Evolutionary conservation across 129 eudicot genomes (phyloP).

Genomic region (Helichrysum umbraculigerum): DNA sequence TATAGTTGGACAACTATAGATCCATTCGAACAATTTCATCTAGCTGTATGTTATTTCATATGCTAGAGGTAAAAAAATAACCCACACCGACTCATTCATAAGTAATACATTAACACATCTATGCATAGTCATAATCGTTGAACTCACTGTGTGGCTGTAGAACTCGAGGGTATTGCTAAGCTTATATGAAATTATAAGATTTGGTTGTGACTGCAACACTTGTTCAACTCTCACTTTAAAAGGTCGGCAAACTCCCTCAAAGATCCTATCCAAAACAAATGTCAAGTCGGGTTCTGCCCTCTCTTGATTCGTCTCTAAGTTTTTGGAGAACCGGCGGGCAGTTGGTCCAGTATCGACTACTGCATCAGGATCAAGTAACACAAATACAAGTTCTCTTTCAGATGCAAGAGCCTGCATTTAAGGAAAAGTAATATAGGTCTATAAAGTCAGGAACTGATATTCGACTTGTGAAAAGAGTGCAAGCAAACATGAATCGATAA

Average conservation of each 20-base stretch:
- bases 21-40: background rate
- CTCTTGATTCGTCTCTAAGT: slow-evolving; percentile 48
- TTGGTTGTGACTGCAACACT: slow-evolving; percentile 95
- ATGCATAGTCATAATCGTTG: slow-evolving; percentile 2
- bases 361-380: slow-evolving; percentile 90
- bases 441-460: background rate
- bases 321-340: slow-evolving; percentile 56
- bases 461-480: slow-evolving; percentile 4
- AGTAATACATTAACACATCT: background rate
- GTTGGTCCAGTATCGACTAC: slow-evolving; percentile 73
- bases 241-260: slow-evolving; percentile 96
- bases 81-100: background rate
- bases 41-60: background rate
- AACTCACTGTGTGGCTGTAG: slow-evolving; percentile 83
- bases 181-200: slow-evolving; percentile 83
- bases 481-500: slow-evolving; percentile 2
- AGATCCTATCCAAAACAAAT: slow-evolving; percentile 90
- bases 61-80: background rate
- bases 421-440: background rate
- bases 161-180: slow-evolving; percentile 92
- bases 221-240: slow-evolving; percentile 98
- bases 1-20: background rate
- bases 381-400: slow-evolving; percentile 95
- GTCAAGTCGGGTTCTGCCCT: slow-evolving; percentile 76
- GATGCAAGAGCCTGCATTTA: slow-evolving; percentile 92